Conservation (phyloP, 2,329 filamentous ascomycete genomes). For the Aureobasidium musti region DNA sequence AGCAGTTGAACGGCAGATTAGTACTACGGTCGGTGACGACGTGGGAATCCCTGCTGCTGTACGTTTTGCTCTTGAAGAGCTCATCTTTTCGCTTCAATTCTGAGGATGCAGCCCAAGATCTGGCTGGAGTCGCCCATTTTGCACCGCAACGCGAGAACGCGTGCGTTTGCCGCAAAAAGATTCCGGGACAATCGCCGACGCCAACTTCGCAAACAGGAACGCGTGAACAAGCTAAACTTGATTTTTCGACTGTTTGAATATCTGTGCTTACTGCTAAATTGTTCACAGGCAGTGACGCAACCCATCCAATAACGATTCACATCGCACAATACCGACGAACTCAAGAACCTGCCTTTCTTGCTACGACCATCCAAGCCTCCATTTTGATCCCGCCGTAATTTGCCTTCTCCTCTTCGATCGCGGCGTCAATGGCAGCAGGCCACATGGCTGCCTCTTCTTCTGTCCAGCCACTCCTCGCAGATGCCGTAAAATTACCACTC, state of each 20-base stretch:
- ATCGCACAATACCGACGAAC: neutral
- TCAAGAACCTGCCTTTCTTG: neutral
- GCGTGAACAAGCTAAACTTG: no score
- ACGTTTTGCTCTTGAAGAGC: no score
- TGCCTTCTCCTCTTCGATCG: slow-evolving; percentile 4
- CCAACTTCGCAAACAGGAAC: no score
- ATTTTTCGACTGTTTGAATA: no score
- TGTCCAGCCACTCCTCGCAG: slow-evolving; percentile 3
- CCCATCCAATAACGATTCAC: neutral
- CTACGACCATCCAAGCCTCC: slow-evolving; percentile 7
- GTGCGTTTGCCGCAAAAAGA: neutral
- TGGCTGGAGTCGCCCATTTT: neutral
- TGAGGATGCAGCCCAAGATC: neutral
- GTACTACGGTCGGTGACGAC: no score
- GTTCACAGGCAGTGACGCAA: neutral
- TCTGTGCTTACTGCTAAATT: no score
- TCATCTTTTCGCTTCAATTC: no score
- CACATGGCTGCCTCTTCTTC: slow-evolving; percentile 5
- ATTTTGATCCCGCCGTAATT: slow-evolving; percentile 1
- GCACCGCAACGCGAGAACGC: neutral
- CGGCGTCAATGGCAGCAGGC: slow-evolving; percentile 1
- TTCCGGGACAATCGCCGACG: no score
- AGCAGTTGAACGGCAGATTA: no score
- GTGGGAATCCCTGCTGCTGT: no score
- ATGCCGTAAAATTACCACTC: slow-evolving; percentile 1